Conservation (phyloP, 257 asterid genomes). For the Handroanthus guayacan region DNA sequence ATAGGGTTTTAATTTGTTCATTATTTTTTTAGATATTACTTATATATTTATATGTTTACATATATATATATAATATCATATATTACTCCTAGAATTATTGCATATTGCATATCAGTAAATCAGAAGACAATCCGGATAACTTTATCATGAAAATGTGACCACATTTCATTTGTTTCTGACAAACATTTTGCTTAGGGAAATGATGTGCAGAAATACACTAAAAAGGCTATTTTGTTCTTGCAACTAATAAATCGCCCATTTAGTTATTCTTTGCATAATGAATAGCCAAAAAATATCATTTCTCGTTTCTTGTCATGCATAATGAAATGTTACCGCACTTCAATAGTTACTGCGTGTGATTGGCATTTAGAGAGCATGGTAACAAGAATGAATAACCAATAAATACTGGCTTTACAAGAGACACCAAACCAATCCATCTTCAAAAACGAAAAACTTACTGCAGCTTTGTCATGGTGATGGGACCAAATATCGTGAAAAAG, state of each 20-base stretch:
- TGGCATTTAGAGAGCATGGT: neutral
- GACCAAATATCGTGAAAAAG: constrained; percentile 28
- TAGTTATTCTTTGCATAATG: too few relatives aligned
- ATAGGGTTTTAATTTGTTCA: too few relatives aligned
- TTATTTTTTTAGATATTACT: too few relatives aligned
- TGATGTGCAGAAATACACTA: neutral
- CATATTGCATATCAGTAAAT: neutral
- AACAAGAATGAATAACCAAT: constrained; percentile 1
- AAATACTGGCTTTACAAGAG: neutral
- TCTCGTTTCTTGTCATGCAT: neutral
- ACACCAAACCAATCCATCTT: constrained; percentile 28
- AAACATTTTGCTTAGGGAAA: neutral
- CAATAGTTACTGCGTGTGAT: constrained; percentile 6
- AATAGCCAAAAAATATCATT: too few relatives aligned
- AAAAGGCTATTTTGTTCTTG: too few relatives aligned
- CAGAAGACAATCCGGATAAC: neutral
- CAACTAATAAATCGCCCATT: too few relatives aligned
- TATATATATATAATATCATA: neutral
- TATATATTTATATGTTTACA: too few relatives aligned
- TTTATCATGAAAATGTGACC: neutral
- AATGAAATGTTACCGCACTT: neutral
- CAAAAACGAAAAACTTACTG: neutral
- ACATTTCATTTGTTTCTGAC: neutral
- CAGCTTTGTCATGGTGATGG: constrained; percentile 34
- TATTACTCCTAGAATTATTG: neutral